These are phyloP conservation scores for Trichosporon asahii DNA, from an alignment of 1,284 basidiomycete species.

Conservation along the genomic window DNA sequence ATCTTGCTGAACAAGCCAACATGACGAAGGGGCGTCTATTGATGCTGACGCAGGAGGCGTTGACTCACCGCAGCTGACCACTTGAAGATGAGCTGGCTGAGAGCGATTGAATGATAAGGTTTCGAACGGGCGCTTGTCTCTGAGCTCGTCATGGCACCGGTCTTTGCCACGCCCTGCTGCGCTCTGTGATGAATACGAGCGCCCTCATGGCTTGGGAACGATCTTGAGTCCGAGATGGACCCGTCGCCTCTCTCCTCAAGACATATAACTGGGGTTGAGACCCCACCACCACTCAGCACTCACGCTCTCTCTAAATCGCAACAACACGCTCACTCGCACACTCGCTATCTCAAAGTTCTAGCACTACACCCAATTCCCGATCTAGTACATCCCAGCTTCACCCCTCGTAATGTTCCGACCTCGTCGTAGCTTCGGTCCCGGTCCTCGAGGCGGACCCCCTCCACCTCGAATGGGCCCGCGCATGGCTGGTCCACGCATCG, in stretches of 20 bases:
- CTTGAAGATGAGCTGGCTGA: neutral
- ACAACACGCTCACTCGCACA: neutral
- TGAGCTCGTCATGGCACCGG: neutral
- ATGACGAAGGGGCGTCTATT: neutral
- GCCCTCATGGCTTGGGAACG: neutral
- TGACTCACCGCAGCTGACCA: neutral
- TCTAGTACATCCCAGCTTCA: neutral
- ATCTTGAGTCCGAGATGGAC: neutral
- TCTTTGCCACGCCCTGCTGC: neutral
- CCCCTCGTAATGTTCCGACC: neutral
- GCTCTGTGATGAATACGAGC: neutral
- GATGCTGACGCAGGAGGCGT: conserved; percentile 1
- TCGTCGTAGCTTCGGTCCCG: neutral
- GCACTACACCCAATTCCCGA: neutral
- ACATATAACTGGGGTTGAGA: neutral
- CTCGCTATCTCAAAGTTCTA: neutral
- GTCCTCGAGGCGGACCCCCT: neutral
- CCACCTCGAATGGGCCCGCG: neutral
- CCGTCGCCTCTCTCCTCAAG: neutral
- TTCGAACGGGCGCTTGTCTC: neutral
- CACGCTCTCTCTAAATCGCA: neutral
- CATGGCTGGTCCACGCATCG: neutral
- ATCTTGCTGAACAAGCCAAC: neutral
- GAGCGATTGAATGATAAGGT: neutral
- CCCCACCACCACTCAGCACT: neutral